A percentile compares a stretch with the other conserved stretches of the same genome.
Conservation (phyloP, 2,329 filamentous ascomycete genomes). For the Phoma herbarum region DNA sequence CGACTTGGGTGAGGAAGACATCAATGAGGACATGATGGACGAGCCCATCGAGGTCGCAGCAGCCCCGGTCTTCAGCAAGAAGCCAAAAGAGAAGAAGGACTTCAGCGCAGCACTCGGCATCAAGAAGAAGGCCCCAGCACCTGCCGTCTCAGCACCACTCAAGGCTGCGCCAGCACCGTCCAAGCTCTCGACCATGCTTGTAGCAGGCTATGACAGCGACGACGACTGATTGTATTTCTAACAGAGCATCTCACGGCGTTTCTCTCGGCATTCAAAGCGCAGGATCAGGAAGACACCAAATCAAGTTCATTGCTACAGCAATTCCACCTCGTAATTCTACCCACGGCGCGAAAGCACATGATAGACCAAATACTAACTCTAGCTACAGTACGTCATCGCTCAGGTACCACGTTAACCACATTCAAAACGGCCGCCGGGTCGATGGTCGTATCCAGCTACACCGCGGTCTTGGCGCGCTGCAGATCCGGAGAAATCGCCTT, state of each 20-base stretch:
- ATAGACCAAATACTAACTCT: background rate
- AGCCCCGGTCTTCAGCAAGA: constrained; percentile 72
- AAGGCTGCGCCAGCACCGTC: constrained; percentile 24
- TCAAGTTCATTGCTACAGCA: background rate
- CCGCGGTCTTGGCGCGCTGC: background rate
- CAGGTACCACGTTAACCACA: background rate
- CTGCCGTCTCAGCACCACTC: constrained; percentile 15
- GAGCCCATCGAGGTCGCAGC: constrained; percentile 38
- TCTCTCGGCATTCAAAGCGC: background rate
- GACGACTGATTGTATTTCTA: constrained; percentile 13
- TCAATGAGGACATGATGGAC: constrained; percentile 55
- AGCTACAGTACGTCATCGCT: background rate
- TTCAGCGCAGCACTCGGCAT: constrained; percentile 78
- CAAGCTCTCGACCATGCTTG: constrained; percentile 36
- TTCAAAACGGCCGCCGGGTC: background rate
- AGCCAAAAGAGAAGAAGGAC: constrained; percentile 89
- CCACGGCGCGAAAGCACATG: background rate
- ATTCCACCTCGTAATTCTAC: background rate
- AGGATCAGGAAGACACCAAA: background rate
- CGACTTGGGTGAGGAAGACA: constrained; percentile 63
- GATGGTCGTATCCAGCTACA: background rate
- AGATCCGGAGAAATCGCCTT: background rate
- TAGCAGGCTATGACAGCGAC: constrained; percentile 45
- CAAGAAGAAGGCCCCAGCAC: constrained; percentile 61
- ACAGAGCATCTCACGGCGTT: constrained; percentile 1